These are phyloP conservation scores for Vitis hybrid DNA, from an alignment of 177 flowering plant species.

Conservation along the genomic window DNA sequence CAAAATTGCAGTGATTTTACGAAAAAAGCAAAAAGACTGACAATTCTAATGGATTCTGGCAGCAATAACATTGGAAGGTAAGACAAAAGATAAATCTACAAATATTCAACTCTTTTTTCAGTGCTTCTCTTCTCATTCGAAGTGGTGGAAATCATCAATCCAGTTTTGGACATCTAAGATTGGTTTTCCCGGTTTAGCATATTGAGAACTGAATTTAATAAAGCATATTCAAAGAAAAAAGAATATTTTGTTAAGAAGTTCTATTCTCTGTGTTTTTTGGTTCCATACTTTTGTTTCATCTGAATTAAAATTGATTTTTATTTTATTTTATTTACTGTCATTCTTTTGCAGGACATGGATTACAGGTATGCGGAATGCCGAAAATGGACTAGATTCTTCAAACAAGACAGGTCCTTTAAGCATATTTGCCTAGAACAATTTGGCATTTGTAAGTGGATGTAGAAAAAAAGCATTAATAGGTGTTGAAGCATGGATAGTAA, in stretches of 20 bases:
- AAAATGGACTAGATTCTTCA: conserved; percentile 50
- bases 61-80: conserved; percentile 46
- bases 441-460: not conserved
- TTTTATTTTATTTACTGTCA: not conserved
- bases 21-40: conserved; percentile 59
- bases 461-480: not conserved
- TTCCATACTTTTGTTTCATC: not conserved
- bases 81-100: conserved; percentile 1
- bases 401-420: conserved; percentile 55
- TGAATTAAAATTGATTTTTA: not conserved
- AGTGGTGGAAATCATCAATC: not conserved
- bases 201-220: no score
- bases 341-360: conserved; percentile 49
- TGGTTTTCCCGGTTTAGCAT: no score
- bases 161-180: no score
- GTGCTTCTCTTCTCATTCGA: not conserved
- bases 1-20: conserved; percentile 56
- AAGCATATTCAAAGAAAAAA: not conserved
- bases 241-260: not conserved
- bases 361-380: conserved; percentile 44
- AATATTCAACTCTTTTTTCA: not conserved
- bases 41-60: conserved; percentile 47
- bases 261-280: not conserved
- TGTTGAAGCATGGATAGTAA: conserved; percentile 1
- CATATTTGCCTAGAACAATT: conserved; percentile 40